These are phyloP conservation scores for Cercis canadensis DNA, from an alignment of 306 rosid species.

Conservation along the genomic window DNA sequence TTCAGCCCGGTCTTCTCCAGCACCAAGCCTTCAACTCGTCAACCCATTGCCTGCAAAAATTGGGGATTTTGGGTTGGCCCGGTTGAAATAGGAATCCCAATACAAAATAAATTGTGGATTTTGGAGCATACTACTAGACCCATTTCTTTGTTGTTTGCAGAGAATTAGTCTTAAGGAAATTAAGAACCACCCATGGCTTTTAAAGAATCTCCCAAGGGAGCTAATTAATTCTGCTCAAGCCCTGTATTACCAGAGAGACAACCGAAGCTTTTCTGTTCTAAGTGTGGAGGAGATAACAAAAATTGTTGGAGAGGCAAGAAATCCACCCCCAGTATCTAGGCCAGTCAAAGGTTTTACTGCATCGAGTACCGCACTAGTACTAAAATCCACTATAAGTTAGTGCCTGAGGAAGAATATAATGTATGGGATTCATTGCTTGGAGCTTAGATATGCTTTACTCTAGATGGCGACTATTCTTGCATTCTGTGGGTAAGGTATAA, in stretches of 20 bases:
- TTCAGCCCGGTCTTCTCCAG: no score
- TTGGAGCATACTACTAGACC: constrained; percentile 26
- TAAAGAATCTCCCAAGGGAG: constrained; percentile 91
- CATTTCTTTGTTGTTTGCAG: constrained; percentile 44
- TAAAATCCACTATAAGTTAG: no score
- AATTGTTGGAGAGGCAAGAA: constrained; percentile 84
- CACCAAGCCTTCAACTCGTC: no score
- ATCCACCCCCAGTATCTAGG: constrained; percentile 66
- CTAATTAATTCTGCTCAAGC: constrained; percentile 77
- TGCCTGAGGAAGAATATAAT: no score
- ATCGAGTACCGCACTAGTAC: no score
- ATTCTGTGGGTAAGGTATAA: no score
- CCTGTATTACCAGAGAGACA: constrained; percentile 67
- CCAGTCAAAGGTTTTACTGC: constrained; percentile 61
- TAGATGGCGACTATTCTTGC: no score
- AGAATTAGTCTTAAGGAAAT: constrained; percentile 76
- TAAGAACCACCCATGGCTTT: constrained; percentile 83
- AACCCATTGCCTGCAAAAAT: no score
- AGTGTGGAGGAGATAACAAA: constrained; percentile 80
- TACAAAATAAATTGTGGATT: constrained; percentile 23
- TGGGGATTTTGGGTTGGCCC: no score
- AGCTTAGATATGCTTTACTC: no score
- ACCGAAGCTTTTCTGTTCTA: constrained; percentile 71
- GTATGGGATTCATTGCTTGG: no score
- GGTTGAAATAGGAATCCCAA: no score